phyloP scores from a whole-genome alignment of 768 basidiomycete genomes.

The Russula ochroleuca region DNA sequence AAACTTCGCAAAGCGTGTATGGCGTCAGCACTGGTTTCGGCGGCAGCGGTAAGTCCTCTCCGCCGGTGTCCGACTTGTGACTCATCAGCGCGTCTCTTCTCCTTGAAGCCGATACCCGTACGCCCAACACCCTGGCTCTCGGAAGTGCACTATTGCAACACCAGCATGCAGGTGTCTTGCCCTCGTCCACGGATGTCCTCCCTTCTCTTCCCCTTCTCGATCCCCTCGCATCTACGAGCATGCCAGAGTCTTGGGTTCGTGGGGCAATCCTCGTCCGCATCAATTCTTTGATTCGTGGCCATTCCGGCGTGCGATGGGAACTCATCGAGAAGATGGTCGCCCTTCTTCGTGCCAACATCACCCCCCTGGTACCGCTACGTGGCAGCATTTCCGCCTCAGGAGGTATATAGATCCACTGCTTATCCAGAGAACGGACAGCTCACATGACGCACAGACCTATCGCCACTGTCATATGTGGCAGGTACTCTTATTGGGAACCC shows the following conservation, averaged over 20 bases:
- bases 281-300: constrained; percentile 85
- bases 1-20: constrained; percentile 66
- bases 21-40: constrained; percentile 87
- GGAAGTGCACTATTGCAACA: constrained; percentile 83
- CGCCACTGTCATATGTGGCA: constrained; percentile 39
- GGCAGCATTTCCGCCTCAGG: constrained; percentile 83
- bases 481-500: constrained; percentile 77
- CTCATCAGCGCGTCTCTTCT: constrained; percentile 11
- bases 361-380: constrained; percentile 75
- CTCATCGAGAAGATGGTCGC: constrained; percentile 75
- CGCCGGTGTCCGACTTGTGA: constrained; percentile 2
- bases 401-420: constrained; percentile 41
- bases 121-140: constrained; percentile 64
- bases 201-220: constrained; percentile 65
- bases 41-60: constrained; percentile 52
- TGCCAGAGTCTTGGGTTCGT: constrained; percentile 87
- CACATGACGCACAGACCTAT: constrained; percentile 20
- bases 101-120: constrained; percentile 69
- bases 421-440: constrained; percentile 11
- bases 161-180: constrained; percentile 70
- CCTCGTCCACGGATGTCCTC: constrained; percentile 49
- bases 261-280: constrained; percentile 83
- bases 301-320: constrained; percentile 80
- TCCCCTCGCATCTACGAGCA: constrained; percentile 59
- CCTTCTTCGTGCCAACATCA: constrained; percentile 67